Percentiles rank a stretch among this genome's conserved stretches.
phyloP scores from a whole-genome alignment of 352 stramenopile species.

The Pythium grandisporangium region DNA sequence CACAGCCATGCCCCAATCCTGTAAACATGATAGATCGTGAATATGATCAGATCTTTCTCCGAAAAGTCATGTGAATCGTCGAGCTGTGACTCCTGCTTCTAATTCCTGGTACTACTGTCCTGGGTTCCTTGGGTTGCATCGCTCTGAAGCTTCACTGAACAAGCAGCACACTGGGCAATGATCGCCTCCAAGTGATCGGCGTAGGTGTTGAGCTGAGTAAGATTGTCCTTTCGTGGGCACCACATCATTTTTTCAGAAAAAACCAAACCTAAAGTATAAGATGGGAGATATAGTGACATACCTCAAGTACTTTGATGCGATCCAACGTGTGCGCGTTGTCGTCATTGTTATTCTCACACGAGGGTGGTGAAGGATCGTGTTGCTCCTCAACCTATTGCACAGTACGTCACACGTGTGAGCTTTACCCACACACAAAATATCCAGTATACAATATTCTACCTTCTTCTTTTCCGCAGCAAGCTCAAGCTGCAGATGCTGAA shows the following conservation, averaged over 20 bases:
- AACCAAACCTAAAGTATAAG: no score
- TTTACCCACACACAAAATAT: no score
- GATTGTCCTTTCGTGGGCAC: constrained; percentile 35
- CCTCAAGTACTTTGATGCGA: constrained; percentile 60
- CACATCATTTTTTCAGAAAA: no score
- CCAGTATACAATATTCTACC: no score
- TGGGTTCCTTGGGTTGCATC: constrained; percentile 40
- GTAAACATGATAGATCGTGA: constrained; percentile 19
- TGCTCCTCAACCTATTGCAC: no score
- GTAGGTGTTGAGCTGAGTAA: constrained; percentile 72
- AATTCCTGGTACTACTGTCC: no score
- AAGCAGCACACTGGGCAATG: constrained; percentile 58
- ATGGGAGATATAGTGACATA: no score
- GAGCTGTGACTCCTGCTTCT: no score
- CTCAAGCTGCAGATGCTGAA: constrained; percentile 23
- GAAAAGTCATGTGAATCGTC: no score
- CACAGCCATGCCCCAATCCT: constrained; percentile 50
- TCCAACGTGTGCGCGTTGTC: constrained; percentile 14
- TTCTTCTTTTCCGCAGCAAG: constrained; percentile 14
- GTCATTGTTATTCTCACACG: constrained; percentile 7
- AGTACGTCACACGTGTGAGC: no score
- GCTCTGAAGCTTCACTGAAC: constrained; percentile 60
- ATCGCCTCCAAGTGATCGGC: constrained; percentile 71
- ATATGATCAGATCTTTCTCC: no score
- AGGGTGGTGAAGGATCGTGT: no score